phyloP scores from a whole-genome alignment of 2,329 filamentous ascomycete species.

The Diaporthe citriasiana region DNA sequence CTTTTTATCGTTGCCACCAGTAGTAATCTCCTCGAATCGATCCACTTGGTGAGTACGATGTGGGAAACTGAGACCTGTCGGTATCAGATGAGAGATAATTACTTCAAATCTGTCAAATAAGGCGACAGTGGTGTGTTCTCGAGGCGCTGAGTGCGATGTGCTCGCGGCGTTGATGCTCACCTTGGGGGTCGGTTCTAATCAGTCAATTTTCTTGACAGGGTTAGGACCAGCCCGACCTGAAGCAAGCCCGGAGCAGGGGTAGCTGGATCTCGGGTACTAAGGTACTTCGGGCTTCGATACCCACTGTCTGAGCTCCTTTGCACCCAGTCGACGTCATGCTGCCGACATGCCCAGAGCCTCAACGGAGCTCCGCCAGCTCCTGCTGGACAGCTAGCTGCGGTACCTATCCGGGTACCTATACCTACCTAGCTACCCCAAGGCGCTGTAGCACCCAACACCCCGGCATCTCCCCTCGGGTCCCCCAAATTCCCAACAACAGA shows the following conservation, averaged over 20 bases:
- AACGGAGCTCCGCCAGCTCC: slow-evolving; percentile 19
- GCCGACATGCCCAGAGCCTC: slow-evolving; percentile 12
- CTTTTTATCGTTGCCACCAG: neutral
- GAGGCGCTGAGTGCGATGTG: neutral
- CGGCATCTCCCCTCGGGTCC: slow-evolving; percentile 2
- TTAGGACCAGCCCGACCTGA: neutral
- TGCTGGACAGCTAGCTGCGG: neutral
- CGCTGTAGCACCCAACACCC: neutral
- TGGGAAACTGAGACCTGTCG: neutral
- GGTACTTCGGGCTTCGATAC: neutral
- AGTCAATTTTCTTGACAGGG: slow-evolving; percentile 30
- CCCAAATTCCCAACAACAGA: slow-evolving; percentile 8
- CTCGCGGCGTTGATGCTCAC: neutral
- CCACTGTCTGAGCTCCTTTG: slow-evolving; percentile 8
- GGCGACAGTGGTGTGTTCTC: neutral
- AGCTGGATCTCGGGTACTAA: neutral
- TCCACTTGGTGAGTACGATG: neutral
- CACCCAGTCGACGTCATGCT: slow-evolving; percentile 36
- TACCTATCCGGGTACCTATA: neutral
- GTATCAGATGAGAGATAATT: neutral
- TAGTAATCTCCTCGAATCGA: neutral
- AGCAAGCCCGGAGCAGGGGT: neutral
- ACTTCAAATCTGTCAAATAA: neutral
- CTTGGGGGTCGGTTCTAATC: neutral
- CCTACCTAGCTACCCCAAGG: neutral